Evolutionary conservation across 2,329 filamentous ascomycete genomes (phyloP).

Genomic region (Ophiostoma sp.): DNA sequence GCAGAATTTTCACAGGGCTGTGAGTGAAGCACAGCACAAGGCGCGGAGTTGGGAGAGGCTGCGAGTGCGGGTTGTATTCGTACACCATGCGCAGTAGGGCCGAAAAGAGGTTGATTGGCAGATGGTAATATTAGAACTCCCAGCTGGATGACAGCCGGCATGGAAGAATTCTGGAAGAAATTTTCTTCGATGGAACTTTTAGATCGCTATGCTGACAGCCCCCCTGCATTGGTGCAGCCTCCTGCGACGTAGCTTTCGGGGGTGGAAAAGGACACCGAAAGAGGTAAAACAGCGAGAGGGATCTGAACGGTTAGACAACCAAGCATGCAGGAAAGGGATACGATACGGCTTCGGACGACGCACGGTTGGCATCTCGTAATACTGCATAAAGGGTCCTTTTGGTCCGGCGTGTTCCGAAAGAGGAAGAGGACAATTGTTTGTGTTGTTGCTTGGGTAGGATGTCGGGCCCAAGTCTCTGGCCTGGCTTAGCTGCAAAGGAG

Average conservation of each 20-base stretch:
- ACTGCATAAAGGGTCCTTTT: not conserved
- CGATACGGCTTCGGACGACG: not conserved
- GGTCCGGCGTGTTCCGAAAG: not conserved
- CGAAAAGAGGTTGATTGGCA: too few species aligned
- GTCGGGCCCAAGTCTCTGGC: not conserved
- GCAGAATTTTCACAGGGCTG: conserved; percentile 3
- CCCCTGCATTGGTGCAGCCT: conserved; percentile 9
- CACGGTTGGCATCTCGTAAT: not conserved
- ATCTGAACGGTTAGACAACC: too few species aligned
- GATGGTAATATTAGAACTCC: too few species aligned
- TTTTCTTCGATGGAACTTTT: not conserved
- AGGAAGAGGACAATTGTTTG: not conserved
- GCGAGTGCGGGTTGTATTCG: not conserved
- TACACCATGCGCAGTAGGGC: too few species aligned
- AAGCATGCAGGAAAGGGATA: not conserved
- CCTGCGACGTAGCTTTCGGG: not conserved
- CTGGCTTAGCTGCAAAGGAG: not conserved
- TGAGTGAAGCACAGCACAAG: not conserved
- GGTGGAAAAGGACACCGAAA: conserved; percentile 1
- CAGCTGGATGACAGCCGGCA: not conserved
- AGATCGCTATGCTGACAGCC: not conserved
- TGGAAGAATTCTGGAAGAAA: conserved; percentile 4
- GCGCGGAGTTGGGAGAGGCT: conserved; percentile 1
- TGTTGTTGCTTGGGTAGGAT: not conserved
- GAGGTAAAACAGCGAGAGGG: conserved; percentile 8